Evolutionary conservation across 441 rosid species (phyloP).

Genomic region (Mallotus japonicus): DNA sequence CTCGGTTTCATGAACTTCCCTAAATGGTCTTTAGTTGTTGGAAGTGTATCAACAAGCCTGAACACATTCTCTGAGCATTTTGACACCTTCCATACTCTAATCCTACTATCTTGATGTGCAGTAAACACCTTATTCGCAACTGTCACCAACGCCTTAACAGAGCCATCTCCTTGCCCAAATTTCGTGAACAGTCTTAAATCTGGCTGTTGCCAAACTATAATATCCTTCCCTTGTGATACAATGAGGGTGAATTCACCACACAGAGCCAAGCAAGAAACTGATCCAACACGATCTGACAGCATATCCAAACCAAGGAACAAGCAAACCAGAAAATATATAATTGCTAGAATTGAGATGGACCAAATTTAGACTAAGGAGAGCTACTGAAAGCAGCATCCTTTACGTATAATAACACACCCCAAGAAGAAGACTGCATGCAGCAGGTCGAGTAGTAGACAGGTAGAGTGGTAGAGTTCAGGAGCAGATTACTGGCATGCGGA

Average conservation of each 20-base stretch:
- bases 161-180: constrained; percentile 86
- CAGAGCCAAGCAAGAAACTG: constrained; percentile 74
- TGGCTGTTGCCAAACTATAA: constrained; percentile 96
- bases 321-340: no score
- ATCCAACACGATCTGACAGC: constrained; percentile 68
- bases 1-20: constrained; percentile 91
- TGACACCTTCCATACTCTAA: constrained; percentile 86
- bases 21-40: constrained; percentile 77
- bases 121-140: constrained; percentile 75
- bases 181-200: constrained; percentile 76
- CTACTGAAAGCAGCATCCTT: no score
- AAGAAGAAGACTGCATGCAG: no score
- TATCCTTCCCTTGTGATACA: constrained; percentile 87
- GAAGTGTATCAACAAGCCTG: constrained; percentile 71
- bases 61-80: constrained; percentile 79
- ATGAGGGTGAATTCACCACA: constrained; percentile 86
- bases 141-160: constrained; percentile 73
- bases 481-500: no score
- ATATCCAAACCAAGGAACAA: no score
- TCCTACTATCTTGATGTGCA: constrained; percentile 89
- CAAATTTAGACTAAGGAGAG: no score
- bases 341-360: no score
- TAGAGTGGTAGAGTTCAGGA: no score
- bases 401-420: no score
- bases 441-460: no score